Evolutionary conservation across 106 monocot genomes (phyloP).

Genomic region (Phalaenopsis equestris): DNA sequence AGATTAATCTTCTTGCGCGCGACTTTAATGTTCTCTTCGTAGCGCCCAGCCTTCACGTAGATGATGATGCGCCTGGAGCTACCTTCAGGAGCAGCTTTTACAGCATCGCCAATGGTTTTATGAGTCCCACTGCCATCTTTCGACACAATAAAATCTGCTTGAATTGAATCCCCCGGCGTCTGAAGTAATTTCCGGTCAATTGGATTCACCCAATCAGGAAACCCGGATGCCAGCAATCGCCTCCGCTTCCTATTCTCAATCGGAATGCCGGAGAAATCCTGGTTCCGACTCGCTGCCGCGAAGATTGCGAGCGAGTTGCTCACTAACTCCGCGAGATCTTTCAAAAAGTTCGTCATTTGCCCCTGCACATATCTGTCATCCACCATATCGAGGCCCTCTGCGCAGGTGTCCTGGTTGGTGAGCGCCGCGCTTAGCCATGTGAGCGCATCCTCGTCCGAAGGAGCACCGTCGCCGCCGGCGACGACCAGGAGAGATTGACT

Average conservation of each 20-base stretch:
- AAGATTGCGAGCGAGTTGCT: constrained; percentile 82
- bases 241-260: constrained; percentile 36
- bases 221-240: background rate
- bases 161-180: constrained; percentile 17
- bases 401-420: constrained; percentile 86
- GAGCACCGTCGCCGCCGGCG: background rate
- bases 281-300: constrained; percentile 31
- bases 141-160: constrained; percentile 49
- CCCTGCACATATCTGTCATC: constrained; percentile 20
- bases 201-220: constrained; percentile 53
- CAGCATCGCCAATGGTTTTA: constrained; percentile 50
- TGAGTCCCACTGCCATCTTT: constrained; percentile 65
- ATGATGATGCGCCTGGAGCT: constrained; percentile 49
- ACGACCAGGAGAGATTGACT: constrained; percentile 39
- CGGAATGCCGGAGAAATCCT: constrained; percentile 57
- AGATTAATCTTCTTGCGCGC: constrained; percentile 42
- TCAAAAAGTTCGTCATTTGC: constrained; percentile 42
- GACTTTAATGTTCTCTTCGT: constrained; percentile 54
- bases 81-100: constrained; percentile 50
- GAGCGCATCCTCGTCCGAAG: constrained; percentile 50
- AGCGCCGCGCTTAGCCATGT: constrained; percentile 83
- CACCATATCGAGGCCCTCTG: constrained; percentile 45
- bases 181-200: constrained; percentile 55
- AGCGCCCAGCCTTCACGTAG: constrained; percentile 73
- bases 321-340: constrained; percentile 52